A percentile compares a stretch with the other conserved stretches of the same genome.
phyloP scores from a whole-genome alignment of 23 red algal species.

The Gracilaria domingensis region DNA sequence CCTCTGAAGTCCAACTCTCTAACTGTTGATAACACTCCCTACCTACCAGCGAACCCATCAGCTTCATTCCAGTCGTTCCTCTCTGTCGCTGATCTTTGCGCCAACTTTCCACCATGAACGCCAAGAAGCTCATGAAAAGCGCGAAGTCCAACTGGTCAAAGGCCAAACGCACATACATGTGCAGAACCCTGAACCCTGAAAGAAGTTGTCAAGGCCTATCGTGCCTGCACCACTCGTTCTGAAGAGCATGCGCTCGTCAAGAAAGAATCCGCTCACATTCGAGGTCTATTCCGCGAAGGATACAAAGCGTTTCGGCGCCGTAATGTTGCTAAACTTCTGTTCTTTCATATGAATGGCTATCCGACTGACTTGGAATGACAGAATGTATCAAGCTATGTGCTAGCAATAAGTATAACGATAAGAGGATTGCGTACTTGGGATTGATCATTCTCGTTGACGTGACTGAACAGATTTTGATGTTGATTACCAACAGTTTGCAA shows the following conservation, averaged over 20 bases:
- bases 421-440: slow-evolving; percentile 94
- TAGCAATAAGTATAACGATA: slow-evolving; percentile 92
- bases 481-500: slow-evolving; percentile 89
- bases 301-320: slow-evolving; percentile 91
- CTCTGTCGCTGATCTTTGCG: not conserved
- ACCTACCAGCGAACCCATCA: not conserved
- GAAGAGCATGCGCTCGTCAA: slow-evolving; percentile 98
- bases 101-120: slow-evolving; percentile 31
- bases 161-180: slow-evolving; percentile 91
- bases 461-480: slow-evolving; percentile 84
- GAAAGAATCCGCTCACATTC: slow-evolving; percentile 98
- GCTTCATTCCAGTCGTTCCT: slow-evolving; percentile 2
- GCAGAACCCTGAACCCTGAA: slow-evolving; percentile 83
- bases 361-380: slow-evolving; percentile 91
- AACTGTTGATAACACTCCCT: not conserved
- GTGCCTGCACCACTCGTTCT: slow-evolving; percentile 82
- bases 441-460: slow-evolving; percentile 94
- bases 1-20: not conserved
- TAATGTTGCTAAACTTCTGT: slow-evolving; percentile 96
- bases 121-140: slow-evolving; percentile 87
- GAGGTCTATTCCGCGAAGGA: slow-evolving; percentile 94
- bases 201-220: slow-evolving; percentile 93
- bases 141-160: slow-evolving; percentile 81
- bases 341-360: slow-evolving; percentile 99
- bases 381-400: slow-evolving; percentile 98